Percentiles rank a stretch among this genome's conserved stretches.
phyloP scores from a whole-genome alignment of 345 rosid genomes.

The Gossypium thurberi region DNA sequence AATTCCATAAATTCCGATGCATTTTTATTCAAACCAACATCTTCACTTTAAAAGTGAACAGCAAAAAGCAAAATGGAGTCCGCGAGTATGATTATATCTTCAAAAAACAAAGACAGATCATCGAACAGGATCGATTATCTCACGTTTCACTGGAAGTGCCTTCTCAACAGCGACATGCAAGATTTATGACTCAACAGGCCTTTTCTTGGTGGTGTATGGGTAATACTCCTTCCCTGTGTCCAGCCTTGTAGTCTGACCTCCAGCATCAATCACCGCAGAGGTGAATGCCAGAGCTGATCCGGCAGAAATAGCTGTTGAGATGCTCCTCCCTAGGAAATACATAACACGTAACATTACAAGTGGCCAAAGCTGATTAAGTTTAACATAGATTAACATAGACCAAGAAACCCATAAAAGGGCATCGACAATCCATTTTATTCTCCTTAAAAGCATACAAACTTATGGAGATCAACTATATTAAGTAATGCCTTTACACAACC shows the following conservation, averaged over 20 bases:
- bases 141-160: conserved; percentile 2
- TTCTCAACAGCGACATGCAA: conserved; percentile 8
- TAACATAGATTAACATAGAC: conserved; percentile 1
- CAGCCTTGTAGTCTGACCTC: conserved; percentile 85
- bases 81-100: conserved; percentile 35
- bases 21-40: conserved; percentile 24
- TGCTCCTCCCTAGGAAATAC: conserved; percentile 63
- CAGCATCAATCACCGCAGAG: conserved; percentile 71
- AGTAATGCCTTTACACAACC: background rate
- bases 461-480: background rate
- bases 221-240: conserved; percentile 94
- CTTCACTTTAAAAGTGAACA: conserved; percentile 5
- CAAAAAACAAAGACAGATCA: conserved; percentile 21
- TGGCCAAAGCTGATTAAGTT: background rate
- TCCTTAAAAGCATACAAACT: background rate
- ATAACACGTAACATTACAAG: background rate
- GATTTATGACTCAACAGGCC: conserved; percentile 47
- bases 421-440: background rate
- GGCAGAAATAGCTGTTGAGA: conserved; percentile 74
- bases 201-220: conserved; percentile 86
- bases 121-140: conserved; percentile 5
- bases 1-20: background rate
- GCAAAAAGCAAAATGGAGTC: conserved; percentile 15
- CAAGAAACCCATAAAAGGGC: background rate
- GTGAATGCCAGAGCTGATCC: conserved; percentile 87